Evolutionary conservation across 441 rosid genomes (phyloP), one percentile per base, ranked within the genome.

Genomic region (Adansonia gregorii): DNA sequence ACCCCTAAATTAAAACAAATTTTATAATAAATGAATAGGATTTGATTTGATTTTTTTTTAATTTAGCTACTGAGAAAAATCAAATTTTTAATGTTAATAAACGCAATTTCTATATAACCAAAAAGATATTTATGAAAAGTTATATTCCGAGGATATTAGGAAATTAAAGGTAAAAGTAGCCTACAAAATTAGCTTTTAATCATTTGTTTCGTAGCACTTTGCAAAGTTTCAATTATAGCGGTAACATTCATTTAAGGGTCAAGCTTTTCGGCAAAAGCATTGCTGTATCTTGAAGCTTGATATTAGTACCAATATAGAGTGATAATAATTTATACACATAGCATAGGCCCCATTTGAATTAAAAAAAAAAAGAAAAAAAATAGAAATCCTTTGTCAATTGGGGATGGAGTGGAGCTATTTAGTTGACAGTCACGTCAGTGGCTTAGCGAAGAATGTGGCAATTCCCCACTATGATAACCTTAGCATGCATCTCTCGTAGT

Each of bases 261-360:
- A 70, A 70, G 59, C 60, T 51, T 70, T 70, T n/a, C 60, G 22
- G 22, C 59, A 24, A 51, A 59, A 70, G 14, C 2, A 39, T 65
- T 65, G 69, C 55, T 12, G 60, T 70, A 27, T 1, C 60, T 70
- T 68, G 9, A 68, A 68, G 73, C 41, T 69, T 22, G 12, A 22
- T 49, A 22, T 5, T 11, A 12, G 41, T 20, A 5, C 56, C 12
- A 59, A 9, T 9, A 58, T 58, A 22, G 4, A 51, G 31, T 4
- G 11, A 20, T 31, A 58, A 54, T 54, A 5, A 54, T 54, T 5
- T 20, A 54, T 54, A 27, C 3, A 60, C 65, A 35, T 35, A 35
- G 55, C n/a, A 9, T n/a, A 39, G 70, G 70, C 12, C 27, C 70
- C 70, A 41, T 17, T 41, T 43, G 4, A 41, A 8, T 11, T 27